These are phyloP conservation scores for Mesotaenium endlicherianum DNA, from an alignment of 139 green algal genomes.

Conservation along the genomic window DNA sequence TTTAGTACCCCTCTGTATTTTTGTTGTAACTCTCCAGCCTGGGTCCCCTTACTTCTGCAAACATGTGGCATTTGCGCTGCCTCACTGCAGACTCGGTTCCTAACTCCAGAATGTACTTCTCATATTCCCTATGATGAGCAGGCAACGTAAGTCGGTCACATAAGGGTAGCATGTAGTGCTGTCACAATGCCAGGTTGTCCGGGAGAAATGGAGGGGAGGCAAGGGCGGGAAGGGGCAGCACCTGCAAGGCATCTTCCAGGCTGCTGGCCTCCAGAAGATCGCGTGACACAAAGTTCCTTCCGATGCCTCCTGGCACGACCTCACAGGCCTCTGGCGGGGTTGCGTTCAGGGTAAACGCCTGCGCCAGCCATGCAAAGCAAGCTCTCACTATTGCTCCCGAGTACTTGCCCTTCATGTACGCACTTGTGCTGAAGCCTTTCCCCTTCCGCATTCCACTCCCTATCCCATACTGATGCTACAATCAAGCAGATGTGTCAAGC, in stretches of 20 bases:
- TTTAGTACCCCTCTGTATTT: too few relatives aligned
- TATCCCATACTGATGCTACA: too few relatives aligned
- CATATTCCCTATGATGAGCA: not conserved
- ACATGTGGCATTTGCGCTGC: too few relatives aligned
- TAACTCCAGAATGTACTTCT: too few relatives aligned
- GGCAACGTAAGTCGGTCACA: not conserved
- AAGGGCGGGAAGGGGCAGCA: too few relatives aligned
- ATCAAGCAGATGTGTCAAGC: too few relatives aligned
- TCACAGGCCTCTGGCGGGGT: slow-evolving; percentile 10
- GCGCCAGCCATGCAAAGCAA: not conserved
- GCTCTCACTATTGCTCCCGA: not conserved
- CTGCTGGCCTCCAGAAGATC: slow-evolving; percentile 30
- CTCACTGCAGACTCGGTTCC: too few relatives aligned
- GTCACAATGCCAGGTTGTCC: too few relatives aligned
- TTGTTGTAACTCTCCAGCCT: too few relatives aligned
- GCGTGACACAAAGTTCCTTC: slow-evolving; percentile 38
- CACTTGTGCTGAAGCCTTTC: not conserved
- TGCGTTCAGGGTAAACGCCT: slow-evolving; percentile 42
- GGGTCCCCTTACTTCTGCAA: too few relatives aligned
- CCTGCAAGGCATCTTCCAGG: slow-evolving; percentile 34
- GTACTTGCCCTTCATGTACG: not conserved
- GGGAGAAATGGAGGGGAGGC: too few relatives aligned
- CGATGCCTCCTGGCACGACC: slow-evolving; percentile 10
- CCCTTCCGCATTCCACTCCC: too few relatives aligned
- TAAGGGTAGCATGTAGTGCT: not conserved